Conservation (phyloP, 2,329 filamentous ascomycete species). For the Lecanosticta acicola region DNA sequence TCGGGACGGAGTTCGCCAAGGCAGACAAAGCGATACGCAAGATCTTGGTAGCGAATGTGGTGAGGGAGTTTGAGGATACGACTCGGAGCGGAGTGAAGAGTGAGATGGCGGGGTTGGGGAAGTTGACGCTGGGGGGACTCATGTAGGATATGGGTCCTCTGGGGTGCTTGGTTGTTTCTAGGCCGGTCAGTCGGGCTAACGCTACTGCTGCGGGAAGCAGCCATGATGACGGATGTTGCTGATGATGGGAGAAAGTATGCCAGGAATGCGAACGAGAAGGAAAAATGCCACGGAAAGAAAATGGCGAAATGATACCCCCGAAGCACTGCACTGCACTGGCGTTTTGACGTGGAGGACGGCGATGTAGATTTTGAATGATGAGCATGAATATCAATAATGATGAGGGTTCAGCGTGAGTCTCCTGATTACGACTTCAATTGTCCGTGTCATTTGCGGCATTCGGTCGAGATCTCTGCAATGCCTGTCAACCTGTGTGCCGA, state of each 20-base stretch:
- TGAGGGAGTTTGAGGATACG: conserved; percentile 89
- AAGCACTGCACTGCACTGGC: neutral
- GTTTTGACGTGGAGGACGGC: neutral
- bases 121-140: conserved; percentile 81
- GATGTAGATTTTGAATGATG: neutral
- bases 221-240: conserved; percentile 2
- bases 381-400: neutral
- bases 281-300: neutral
- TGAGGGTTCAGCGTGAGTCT: too few species aligned
- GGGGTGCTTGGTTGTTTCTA: conserved; percentile 2
- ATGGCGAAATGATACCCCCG: conserved; percentile 3
- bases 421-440: too few species aligned
- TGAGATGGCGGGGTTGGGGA: conserved; percentile 79
- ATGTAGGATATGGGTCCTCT: conserved; percentile 47
- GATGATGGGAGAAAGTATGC: neutral
- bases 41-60: conserved; percentile 77
- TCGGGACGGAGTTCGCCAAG: conserved; percentile 85
- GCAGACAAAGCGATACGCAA: conserved; percentile 81
- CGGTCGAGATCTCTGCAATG: too few species aligned
- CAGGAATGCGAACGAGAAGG: neutral
- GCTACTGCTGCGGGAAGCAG: neutral
- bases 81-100: conserved; percentile 69
- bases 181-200: neutral
- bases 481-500: too few species aligned
- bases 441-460: too few species aligned